A percentile compares a stretch with the other conserved stretches of the same genome.
phyloP scores from a whole-genome alignment of 306 rosid species.

The Psophocarpus tetragonolobus region DNA sequence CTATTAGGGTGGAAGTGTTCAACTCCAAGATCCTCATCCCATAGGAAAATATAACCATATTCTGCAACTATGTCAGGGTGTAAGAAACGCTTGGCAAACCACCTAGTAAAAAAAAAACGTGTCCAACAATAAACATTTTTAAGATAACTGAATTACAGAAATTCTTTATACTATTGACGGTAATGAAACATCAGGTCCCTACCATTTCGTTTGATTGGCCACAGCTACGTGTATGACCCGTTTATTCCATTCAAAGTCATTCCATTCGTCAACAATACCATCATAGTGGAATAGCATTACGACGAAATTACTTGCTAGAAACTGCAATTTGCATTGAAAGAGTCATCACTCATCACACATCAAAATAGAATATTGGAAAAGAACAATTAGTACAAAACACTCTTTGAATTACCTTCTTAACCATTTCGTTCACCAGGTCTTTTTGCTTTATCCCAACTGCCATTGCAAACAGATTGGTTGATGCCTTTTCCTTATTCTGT shows the following conservation, averaged over 20 bases:
- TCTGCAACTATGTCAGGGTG: constrained; percentile 87
- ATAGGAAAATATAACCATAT: constrained; percentile 70
- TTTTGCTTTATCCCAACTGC: constrained; percentile 73
- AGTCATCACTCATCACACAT: constrained; percentile 2
- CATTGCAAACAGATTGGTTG: constrained; percentile 54
- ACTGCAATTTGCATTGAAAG: constrained; percentile 44
- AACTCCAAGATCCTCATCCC: constrained; percentile 96
- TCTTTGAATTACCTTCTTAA: constrained; percentile 55
- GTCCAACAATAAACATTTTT: background rate
- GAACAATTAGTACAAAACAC: background rate
- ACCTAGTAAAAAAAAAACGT: constrained; percentile 47
- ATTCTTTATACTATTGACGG: background rate
- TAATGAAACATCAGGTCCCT: constrained; percentile 10
- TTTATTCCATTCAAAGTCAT: constrained; percentile 56
- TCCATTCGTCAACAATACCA: constrained; percentile 65
- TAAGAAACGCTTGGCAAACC: constrained; percentile 88
- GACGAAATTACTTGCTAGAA: constrained; percentile 60
- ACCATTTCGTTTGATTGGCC: constrained; percentile 75
- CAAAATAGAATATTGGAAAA: background rate
- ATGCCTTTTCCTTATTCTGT: constrained; percentile 41
- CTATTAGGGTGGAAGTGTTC: constrained; percentile 63
- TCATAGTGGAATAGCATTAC: constrained; percentile 87
- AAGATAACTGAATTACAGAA: background rate
- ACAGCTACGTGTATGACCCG: constrained; percentile 65
- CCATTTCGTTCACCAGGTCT: constrained; percentile 65